A percentile compares a stretch with the other conserved stretches of the same genome.
phyloP scores from a whole-genome alignment of 371 early-diverging fungal genomes.

The Mucor lusitanicus region DNA sequence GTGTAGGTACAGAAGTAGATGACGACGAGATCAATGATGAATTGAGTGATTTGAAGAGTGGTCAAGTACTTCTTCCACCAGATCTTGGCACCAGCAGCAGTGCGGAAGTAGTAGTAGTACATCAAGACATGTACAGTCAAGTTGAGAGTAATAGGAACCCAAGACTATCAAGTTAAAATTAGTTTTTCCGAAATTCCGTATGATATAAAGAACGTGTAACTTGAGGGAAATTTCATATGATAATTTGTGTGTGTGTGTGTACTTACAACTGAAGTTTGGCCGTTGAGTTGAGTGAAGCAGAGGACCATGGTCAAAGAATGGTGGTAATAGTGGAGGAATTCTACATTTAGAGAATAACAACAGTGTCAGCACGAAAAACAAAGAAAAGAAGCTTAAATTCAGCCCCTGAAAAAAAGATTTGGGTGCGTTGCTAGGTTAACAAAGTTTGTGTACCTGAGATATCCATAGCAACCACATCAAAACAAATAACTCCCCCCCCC shows the following conservation, averaged over 20 bases:
- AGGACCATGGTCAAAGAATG: slow-evolving; percentile 90
- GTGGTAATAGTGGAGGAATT: slow-evolving; percentile 90
- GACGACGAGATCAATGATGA: slow-evolving; percentile 79
- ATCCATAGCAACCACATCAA: slow-evolving; percentile 5
- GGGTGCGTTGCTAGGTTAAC: background rate
- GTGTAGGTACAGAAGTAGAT: slow-evolving; percentile 85
- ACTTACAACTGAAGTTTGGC: slow-evolving; percentile 81
- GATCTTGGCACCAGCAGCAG: slow-evolving; percentile 79
- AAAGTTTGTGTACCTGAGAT: slow-evolving; percentile 4
- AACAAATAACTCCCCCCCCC: background rate
- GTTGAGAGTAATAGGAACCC: slow-evolving; percentile 82
- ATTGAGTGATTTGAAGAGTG: slow-evolving; percentile 88
- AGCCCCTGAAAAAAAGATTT: background rate
- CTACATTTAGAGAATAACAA: slow-evolving; percentile 28
- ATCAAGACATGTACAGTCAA: slow-evolving; percentile 90
- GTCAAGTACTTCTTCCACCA: slow-evolving; percentile 95
- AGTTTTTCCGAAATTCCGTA: slow-evolving; percentile 13
- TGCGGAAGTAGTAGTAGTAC: slow-evolving; percentile 92
- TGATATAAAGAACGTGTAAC: slow-evolving; percentile 21
- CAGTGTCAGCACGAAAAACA: background rate
- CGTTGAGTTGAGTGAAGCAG: slow-evolving; percentile 82
- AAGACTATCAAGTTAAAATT: slow-evolving; percentile 49
- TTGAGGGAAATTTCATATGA: slow-evolving; percentile 16
- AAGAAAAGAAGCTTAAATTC: background rate
- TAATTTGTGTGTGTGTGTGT: slow-evolving; percentile 6